Evolutionary conservation across 2,329 filamentous ascomycete species (phyloP), one percentile per base, ranked within the genome.

Genomic region (Lachnellula occidentalis): DNA sequence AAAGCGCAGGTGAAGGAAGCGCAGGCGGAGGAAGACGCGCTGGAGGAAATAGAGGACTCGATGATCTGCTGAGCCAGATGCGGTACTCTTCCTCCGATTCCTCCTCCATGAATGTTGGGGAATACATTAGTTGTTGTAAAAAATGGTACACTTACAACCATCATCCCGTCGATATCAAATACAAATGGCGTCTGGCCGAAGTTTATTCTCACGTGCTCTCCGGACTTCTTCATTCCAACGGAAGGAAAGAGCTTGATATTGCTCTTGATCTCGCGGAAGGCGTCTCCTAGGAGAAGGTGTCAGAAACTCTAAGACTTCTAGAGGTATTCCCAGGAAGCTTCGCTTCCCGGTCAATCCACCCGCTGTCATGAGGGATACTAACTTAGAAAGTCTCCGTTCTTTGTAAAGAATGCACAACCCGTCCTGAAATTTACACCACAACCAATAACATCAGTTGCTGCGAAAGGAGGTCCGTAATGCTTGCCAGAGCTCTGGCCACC

Each of bases 151-250:
- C 80, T 65, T 78, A 88, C 88, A 76, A 80, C 80, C 75, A 96
- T 86, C 78, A 94, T 82, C 56, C 82, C 81, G 70, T 96, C 90
- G 63, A 99, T 97, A 69, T 96, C 89, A 72, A 87, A 99, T 45
- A 90, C 79, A 70, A 97, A 97, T 3, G 88, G 87, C 51, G 79
- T 81, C 70, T 86, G 82, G 46, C 84, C 84, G 72, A 88, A 87
- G 66, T 88, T 88, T 61, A 77, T 80, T 56, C 76, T 72, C 55
- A 87, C 68, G 61, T 82, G 77, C 64, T 87, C 84, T 45, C 82
- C 81, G 1, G 77, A 70, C 65, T 80, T 85, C 67, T 86, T 87
- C 50, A 88, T 73, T n/a, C 84, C 83, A 22, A 87, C 73, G 0
- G 78, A 75, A 19, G 84, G 84, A 66, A 85, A 92, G n/a, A 90